These are phyloP conservation scores for Zizania palustris DNA, from an alignment of 202 grass and related monocot genomes.

Conservation along the genomic window DNA sequence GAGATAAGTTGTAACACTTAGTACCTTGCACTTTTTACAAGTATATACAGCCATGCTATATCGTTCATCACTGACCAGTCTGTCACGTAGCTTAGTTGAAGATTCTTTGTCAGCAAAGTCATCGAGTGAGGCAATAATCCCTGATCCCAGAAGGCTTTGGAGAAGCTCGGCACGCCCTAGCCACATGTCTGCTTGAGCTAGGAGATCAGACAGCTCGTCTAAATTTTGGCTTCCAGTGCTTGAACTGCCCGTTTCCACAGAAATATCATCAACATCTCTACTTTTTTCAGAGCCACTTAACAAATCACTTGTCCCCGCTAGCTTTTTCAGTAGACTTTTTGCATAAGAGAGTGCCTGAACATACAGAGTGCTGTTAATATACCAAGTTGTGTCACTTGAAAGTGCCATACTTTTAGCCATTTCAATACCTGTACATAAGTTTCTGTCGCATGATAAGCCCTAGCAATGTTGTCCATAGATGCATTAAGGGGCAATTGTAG, in stretches of 20 bases:
- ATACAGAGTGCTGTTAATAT: slow-evolving; percentile 41
- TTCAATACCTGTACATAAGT: slow-evolving; percentile 91
- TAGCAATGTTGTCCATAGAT: slow-evolving; percentile 87
- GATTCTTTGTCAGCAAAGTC: slow-evolving; percentile 91
- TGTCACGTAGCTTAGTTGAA: slow-evolving; percentile 74
- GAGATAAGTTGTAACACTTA: slow-evolving; percentile 36
- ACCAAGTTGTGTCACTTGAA: slow-evolving; percentile 22
- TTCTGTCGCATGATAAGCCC: slow-evolving; percentile 93
- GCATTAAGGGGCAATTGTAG: slow-evolving; percentile 74
- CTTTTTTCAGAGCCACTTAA: slow-evolving; percentile 77
- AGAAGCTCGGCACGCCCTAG: slow-evolving; percentile 92
- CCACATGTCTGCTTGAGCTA: slow-evolving; percentile 76
- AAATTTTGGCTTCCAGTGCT: slow-evolving; percentile 65
- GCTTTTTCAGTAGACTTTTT: slow-evolving; percentile 75
- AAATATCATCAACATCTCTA: slow-evolving; percentile 67
- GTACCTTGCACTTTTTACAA: slow-evolving; percentile 98
- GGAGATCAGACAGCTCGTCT: slow-evolving; percentile 73
- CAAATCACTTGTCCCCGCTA: slow-evolving; percentile 60
- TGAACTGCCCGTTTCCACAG: slow-evolving; percentile 62
- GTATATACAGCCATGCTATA: slow-evolving; percentile 99
- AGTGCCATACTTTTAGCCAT: slow-evolving; percentile 28
- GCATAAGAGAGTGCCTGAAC: slow-evolving; percentile 80
- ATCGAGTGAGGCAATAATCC: slow-evolving; percentile 89
- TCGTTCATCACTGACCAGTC: slow-evolving; percentile 71
- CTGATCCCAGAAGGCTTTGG: slow-evolving; percentile 93